Conservation (phyloP, 2,329 filamentous ascomycete species). For the Sphaerulina musiva region DNA sequence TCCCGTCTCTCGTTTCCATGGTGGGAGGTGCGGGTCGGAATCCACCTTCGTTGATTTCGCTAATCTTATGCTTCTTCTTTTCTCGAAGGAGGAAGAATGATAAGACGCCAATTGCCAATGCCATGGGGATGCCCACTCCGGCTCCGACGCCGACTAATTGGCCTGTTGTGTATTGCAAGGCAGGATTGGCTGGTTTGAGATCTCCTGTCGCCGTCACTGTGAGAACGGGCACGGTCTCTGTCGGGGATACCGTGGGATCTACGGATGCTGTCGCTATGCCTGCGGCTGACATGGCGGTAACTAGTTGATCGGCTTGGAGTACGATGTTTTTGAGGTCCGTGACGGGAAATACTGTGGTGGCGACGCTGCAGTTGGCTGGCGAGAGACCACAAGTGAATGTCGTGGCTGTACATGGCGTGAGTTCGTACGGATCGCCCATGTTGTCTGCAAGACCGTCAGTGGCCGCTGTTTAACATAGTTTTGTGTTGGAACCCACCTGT, state of each 20-base stretch:
- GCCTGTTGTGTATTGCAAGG: not conserved
- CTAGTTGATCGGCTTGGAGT: conserved; percentile 6
- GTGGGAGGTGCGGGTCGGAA: not conserved
- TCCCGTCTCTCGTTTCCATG: conserved; percentile 2
- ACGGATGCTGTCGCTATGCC: conserved; percentile 1
- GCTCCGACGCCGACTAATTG: conserved; percentile 6
- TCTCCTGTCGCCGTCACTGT: conserved; percentile 5
- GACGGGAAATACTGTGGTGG: conserved; percentile 5
- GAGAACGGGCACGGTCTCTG: conserved; percentile 3
- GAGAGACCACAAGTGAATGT: conserved; percentile 13
- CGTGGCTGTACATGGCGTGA: conserved; percentile 10
- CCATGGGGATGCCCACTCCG: conserved; percentile 7
- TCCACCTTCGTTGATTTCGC: conserved; percentile 2
- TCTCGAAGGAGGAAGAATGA: conserved; percentile 6
- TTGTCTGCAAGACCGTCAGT: conserved; percentile 10
- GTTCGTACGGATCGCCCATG: conserved; percentile 4
- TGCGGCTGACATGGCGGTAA: conserved; percentile 5
- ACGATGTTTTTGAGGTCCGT: conserved; percentile 2
- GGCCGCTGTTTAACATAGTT: not conserved
- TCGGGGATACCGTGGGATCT: not conserved
- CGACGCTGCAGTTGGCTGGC: conserved; percentile 6
- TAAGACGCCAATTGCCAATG: conserved; percentile 5
- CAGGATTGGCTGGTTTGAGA: not conserved
- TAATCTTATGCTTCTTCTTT: not conserved
- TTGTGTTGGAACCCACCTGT: conserved; percentile 6